These are phyloP conservation scores for Arthrinium phaeospermum DNA, from an alignment of 2,329 filamentous ascomycete species.

Conservation along the genomic window DNA sequence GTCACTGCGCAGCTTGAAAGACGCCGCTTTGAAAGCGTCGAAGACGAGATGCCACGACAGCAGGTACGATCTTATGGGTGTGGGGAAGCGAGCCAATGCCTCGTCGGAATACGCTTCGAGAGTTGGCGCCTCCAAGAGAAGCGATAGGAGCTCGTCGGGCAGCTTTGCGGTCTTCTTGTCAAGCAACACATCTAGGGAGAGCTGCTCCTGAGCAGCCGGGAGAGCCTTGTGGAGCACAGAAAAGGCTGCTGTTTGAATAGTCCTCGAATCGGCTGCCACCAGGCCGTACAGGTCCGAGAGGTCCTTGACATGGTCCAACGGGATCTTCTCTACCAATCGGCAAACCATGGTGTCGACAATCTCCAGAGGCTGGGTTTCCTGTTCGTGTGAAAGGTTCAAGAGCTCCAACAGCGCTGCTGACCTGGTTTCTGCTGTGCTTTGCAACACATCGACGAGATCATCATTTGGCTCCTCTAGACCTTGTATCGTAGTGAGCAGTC, in stretches of 20 bases:
- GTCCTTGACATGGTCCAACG: conserved; percentile 66
- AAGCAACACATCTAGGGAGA: conserved; percentile 77
- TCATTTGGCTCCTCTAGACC: conserved; percentile 78
- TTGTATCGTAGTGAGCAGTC: conserved; percentile 69
- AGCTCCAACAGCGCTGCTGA: conserved; percentile 66
- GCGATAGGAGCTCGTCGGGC: conserved; percentile 82
- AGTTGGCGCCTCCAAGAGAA: conserved; percentile 79
- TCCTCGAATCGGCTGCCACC: conserved; percentile 74
- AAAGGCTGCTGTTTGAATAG: conserved; percentile 82
- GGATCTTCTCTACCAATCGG: conserved; percentile 69
- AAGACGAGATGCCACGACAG: conserved; percentile 91
- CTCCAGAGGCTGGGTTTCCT: conserved; percentile 67
- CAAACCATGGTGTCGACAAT: conserved; percentile 79
- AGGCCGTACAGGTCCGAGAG: conserved; percentile 75
- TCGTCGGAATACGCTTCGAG: conserved; percentile 71
- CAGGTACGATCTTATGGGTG: conserved; percentile 77
- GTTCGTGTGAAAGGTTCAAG: conserved; percentile 58
- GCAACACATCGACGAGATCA: conserved; percentile 78
- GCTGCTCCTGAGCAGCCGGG: conserved; percentile 76
- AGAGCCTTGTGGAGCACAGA: conserved; percentile 81
- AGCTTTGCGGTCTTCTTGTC: conserved; percentile 75
- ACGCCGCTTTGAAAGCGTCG: conserved; percentile 79
- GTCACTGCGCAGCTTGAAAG: conserved; percentile 80
- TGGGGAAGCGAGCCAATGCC: conserved; percentile 71
- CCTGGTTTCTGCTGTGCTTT: conserved; percentile 61